These are phyloP conservation scores for Sonneratia caseolaris DNA, from an alignment of 345 rosid species.

Conservation along the genomic window DNA sequence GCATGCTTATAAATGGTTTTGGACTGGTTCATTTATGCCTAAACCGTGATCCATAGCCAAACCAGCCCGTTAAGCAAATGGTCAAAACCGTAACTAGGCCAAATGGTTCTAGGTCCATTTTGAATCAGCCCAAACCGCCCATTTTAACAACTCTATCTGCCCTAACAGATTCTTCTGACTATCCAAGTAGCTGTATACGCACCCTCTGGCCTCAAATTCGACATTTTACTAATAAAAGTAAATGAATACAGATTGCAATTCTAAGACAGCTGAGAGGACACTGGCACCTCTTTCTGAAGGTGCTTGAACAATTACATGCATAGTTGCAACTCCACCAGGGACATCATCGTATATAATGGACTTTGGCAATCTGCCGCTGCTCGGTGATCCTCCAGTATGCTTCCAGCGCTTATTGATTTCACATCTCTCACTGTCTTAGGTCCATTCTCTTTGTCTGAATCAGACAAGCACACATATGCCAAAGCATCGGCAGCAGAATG, in stretches of 20 bases:
- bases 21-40: no score
- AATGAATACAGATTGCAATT: neutral
- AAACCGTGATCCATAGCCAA: no score
- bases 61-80: no score
- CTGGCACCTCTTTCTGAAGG: constrained; percentile 61
- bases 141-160: no score
- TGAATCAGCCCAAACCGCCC: no score
- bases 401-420: constrained; percentile 87
- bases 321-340: constrained; percentile 83
- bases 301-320: constrained; percentile 92
- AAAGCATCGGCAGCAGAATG: neutral
- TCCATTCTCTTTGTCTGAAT: constrained; percentile 68
- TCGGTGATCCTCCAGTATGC: constrained; percentile 72
- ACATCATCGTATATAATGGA: constrained; percentile 65
- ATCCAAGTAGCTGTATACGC: no score
- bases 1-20: no score
- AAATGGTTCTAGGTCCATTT: no score
- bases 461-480: neutral
- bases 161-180: no score
- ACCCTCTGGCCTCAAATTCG: no score
- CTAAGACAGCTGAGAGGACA: neutral
- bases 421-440: constrained; percentile 86
- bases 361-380: constrained; percentile 71
- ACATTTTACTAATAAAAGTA: neutral
- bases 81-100: no score